A percentile compares a stretch with the other conserved stretches of the same genome.
Evolutionary conservation across 176 grass and related monocot species (phyloP).

Genomic region (Tillandsia fasciculata): DNA sequence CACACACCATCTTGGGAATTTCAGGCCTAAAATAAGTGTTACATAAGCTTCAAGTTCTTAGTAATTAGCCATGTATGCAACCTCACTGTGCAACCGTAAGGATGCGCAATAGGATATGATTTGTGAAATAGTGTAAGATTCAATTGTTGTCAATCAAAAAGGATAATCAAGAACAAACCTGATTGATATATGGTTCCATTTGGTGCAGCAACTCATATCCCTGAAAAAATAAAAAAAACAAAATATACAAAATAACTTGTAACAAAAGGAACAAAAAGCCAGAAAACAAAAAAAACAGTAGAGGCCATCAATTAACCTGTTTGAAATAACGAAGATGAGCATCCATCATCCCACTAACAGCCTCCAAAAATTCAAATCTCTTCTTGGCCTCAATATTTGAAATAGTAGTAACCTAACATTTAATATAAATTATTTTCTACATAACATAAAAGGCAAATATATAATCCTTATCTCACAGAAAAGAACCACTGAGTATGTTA

Average conservation of each 20-base stretch:
- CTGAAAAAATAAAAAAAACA: constrained; percentile 43
- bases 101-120: not conserved
- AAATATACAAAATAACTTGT: constrained; percentile 28
- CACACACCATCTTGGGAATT: not conserved
- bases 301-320: constrained; percentile 59
- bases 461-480: not conserved
- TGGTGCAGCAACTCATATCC: constrained; percentile 94
- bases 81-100: not conserved
- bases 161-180: constrained; percentile 40
- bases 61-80: not conserved
- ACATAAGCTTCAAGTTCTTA: not conserved
- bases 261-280: constrained; percentile 21
- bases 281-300: constrained; percentile 21
- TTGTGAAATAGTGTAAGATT: not conserved
- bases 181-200: constrained; percentile 98
- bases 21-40: not conserved
- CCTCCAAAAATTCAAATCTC: constrained; percentile 98
- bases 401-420: constrained; percentile 74
- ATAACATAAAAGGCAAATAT: not conserved
- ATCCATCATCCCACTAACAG: constrained; percentile 99
- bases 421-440: not conserved
- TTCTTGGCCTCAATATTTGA: constrained; percentile 99
- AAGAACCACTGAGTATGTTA: not conserved
- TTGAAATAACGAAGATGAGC: constrained; percentile 99
- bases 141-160: not conserved